Conservation (phyloP, 192 early-diverging fungal genomes). For the Chytriomyces sp. region DNA sequence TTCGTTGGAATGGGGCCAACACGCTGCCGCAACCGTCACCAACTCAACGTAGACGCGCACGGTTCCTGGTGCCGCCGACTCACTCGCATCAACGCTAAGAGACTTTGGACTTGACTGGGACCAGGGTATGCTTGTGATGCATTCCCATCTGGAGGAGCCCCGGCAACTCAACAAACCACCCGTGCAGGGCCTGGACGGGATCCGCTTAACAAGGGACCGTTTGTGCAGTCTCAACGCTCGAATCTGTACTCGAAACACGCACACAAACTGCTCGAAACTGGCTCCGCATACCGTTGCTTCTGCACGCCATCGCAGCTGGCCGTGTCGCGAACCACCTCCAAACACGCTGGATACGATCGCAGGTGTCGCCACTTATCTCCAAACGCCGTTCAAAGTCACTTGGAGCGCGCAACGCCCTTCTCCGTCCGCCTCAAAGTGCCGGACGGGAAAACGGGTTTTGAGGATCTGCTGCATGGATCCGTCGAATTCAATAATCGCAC, state of each 20-base stretch:
- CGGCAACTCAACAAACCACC: background rate
- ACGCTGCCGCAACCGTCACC: background rate
- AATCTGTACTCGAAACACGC: conserved; percentile 72
- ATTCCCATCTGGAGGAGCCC: background rate
- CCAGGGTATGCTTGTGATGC: conserved; percentile 52
- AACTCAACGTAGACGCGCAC: conserved; percentile 54
- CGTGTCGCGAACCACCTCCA: conserved; percentile 58
- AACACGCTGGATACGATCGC: conserved; percentile 73
- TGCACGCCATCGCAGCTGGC: conserved; percentile 74
- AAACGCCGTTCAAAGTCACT: conserved; percentile 65
- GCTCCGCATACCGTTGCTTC: conserved; percentile 88
- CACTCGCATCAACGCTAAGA: conserved; percentile 62
- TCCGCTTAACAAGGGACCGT: conserved; percentile 50
- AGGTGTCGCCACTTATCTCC: conserved; percentile 71
- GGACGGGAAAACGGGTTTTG: conserved; percentile 57
- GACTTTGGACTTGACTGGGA: conserved; percentile 81
- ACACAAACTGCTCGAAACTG: conserved; percentile 58
- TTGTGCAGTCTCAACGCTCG: conserved; percentile 79
- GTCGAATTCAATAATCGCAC: conserved; percentile 69
- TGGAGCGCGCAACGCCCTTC: conserved; percentile 57
- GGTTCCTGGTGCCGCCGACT: conserved; percentile 73
- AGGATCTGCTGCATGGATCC: conserved; percentile 76
- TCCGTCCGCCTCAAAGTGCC: conserved; percentile 75
- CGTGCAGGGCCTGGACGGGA: background rate
- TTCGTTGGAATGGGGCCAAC: conserved; percentile 11